Percentiles rank a stretch among this genome's conserved stretches.
Evolutionary conservation across 352 stramenopile genomes (phyloP).

Genomic region (Globisporangium parvum): DNA sequence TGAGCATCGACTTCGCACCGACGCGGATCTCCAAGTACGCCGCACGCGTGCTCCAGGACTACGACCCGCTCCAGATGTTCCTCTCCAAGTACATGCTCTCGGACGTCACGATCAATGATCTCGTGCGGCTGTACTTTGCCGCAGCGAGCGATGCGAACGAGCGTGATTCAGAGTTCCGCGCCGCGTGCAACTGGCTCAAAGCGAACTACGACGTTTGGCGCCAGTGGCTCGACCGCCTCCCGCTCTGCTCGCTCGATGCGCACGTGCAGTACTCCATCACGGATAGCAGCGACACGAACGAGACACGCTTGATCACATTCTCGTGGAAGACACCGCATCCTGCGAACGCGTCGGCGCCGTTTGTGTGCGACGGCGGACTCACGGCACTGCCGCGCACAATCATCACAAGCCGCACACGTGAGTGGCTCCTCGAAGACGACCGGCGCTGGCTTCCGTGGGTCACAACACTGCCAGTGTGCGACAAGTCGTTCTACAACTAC

Average conservation of each 20-base stretch:
- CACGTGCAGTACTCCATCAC: slow-evolving; percentile 24
- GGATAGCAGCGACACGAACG: slow-evolving; percentile 18
- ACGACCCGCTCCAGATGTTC: slow-evolving; percentile 4
- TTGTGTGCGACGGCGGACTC: slow-evolving; percentile 38
- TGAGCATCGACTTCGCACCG: slow-evolving; percentile 39
- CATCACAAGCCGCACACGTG: slow-evolving; percentile 29
- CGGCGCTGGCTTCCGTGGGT: slow-evolving; percentile 31
- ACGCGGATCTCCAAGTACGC: slow-evolving; percentile 32
- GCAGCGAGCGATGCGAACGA: slow-evolving; percentile 8
- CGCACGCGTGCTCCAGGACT: slow-evolving; percentile 9
- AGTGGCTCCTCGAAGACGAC: slow-evolving; percentile 26
- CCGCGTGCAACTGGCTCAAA: slow-evolving; percentile 45
- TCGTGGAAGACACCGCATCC: slow-evolving; percentile 28
- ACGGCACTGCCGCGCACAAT: slow-evolving; percentile 19
- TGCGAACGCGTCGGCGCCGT: slow-evolving; percentile 20
- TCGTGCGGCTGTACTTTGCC: slow-evolving; percentile 23
- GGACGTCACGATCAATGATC: slow-evolving; percentile 31
- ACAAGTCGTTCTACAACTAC: slow-evolving; percentile 34
- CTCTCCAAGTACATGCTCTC: slow-evolving; percentile 29
- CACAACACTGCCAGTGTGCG: slow-evolving; percentile 20
- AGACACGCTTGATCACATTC: slow-evolving; percentile 22
- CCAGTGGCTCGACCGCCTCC: slow-evolving; percentile 33
- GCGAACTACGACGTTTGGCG: slow-evolving; percentile 44
- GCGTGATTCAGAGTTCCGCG: slow-evolving; percentile 24
- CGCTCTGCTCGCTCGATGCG: slow-evolving; percentile 16